These are phyloP conservation scores for Pseudocercospora musae DNA, from an alignment of 2,329 filamentous ascomycete species.

Conservation along the genomic window DNA sequence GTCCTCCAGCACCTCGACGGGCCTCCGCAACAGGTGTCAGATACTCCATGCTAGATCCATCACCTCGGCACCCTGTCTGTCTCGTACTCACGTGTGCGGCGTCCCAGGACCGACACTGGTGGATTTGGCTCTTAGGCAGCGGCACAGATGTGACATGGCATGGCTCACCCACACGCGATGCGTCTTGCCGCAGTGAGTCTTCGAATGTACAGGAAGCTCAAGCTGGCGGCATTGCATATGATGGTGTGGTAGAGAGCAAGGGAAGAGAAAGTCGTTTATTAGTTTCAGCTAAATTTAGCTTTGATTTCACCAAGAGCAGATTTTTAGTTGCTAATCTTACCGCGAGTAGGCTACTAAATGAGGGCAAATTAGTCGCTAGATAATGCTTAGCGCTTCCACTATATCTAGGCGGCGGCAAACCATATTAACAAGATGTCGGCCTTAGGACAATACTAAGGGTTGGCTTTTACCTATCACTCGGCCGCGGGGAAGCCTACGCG, in stretches of 20 bases:
- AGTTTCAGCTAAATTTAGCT: background rate
- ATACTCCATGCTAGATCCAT: background rate
- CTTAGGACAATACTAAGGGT: no score
- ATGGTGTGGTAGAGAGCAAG: background rate
- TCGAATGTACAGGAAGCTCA: background rate
- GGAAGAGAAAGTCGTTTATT: background rate
- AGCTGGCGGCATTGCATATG: background rate
- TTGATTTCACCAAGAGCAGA: background rate
- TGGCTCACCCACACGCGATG: no score
- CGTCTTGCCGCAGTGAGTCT: background rate
- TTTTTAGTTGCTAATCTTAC: background rate
- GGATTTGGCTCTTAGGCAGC: no score
- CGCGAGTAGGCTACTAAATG: no score
- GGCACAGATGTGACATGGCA: background rate
- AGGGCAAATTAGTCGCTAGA: background rate
- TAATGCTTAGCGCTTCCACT: background rate
- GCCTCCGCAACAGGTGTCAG: no score
- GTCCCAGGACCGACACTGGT: background rate
- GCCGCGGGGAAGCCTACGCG: no score
- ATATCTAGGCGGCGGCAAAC: slow-evolving; percentile 3
- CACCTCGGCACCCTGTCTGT: background rate
- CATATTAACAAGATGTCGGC: background rate
- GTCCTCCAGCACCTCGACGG: no score
- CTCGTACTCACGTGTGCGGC: background rate
- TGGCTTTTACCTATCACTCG: no score